A percentile compares a stretch with the other conserved stretches of the same genome.
phyloP scores from a whole-genome alignment of 2,329 filamentous ascomycete genomes.

The Neonectria punicea region DNA sequence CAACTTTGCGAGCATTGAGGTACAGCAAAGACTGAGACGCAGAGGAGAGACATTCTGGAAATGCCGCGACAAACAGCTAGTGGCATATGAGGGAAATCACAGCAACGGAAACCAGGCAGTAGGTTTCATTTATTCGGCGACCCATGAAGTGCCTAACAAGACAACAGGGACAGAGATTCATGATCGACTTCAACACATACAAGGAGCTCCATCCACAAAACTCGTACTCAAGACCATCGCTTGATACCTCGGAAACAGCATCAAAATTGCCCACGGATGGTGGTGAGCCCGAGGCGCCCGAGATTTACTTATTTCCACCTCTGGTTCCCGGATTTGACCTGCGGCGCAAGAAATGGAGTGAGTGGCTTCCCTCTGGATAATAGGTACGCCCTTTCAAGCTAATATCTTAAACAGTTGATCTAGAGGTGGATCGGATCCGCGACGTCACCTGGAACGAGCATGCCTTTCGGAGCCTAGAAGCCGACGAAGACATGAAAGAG shows the following conservation, averaged over 20 bases:
- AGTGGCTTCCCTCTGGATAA: background rate
- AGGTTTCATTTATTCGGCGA: too few relatives aligned
- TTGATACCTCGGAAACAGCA: background rate
- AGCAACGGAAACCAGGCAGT: too few relatives aligned
- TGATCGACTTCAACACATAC: background rate
- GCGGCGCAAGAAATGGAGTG: background rate
- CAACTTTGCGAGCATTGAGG: too few relatives aligned
- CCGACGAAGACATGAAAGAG: background rate
- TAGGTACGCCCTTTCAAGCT: too few relatives aligned
- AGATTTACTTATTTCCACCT: background rate
- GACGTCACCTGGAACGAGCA: background rate
- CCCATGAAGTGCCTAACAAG: too few relatives aligned
- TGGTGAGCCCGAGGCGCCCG: background rate
- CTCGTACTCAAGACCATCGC: background rate
- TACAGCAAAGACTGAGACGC: too few relatives aligned
- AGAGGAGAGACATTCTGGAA: too few relatives aligned
- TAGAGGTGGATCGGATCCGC: background rate
- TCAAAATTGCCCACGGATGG: background rate
- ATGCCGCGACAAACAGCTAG: too few relatives aligned
- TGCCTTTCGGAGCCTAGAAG: background rate
- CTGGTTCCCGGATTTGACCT: background rate
- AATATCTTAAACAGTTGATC: background rate
- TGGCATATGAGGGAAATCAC: too few relatives aligned
- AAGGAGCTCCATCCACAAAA: background rate
- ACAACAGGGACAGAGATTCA: background rate